These are phyloP conservation scores for Agaricales sp. DNA, from an alignment of 1,284 basidiomycete genomes.

Conservation along the genomic window DNA sequence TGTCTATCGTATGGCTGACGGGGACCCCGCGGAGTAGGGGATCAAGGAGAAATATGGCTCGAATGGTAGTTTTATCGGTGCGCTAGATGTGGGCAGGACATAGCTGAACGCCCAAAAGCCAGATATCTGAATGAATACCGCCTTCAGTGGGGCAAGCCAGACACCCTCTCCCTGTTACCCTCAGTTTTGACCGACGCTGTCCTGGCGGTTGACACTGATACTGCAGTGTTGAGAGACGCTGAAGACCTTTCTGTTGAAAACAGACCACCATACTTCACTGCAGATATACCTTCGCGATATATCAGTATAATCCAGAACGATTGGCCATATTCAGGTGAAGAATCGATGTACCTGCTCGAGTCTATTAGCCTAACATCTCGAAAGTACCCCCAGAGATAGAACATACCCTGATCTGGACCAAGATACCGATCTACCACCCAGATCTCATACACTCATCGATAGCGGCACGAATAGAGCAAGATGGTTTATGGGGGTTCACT, in stretches of 20 bases:
- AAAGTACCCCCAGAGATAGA: constrained; percentile 59
- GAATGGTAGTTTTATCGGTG: constrained; percentile 34
- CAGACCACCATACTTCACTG: constrained; percentile 49
- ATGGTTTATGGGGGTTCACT: constrained; percentile 73
- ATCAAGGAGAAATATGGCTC: constrained; percentile 53
- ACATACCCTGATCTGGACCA: constrained; percentile 69
- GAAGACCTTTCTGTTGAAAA: constrained; percentile 10
- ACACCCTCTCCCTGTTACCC: constrained; percentile 26
- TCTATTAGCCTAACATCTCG: constrained; percentile 1
- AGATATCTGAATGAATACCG: constrained; percentile 57
- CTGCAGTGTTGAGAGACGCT: constrained; percentile 16
- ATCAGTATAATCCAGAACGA: constrained; percentile 72
- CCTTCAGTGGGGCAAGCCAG: constrained; percentile 63
- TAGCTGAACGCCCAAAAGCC: no score
- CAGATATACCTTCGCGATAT: constrained; percentile 43
- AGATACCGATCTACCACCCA: constrained; percentile 56
- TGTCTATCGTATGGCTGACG: not conserved
- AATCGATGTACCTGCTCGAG: constrained; percentile 4
- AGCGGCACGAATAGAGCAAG: constrained; percentile 44
- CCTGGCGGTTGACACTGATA: constrained; percentile 13
- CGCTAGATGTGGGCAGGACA: no score
- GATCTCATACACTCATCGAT: constrained; percentile 34
- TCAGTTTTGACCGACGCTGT: constrained; percentile 8
- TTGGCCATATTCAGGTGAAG: constrained; percentile 72
- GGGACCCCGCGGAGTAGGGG: constrained; percentile 13